Base-by-base conservation (phyloP, 257 asterid species). In the Datura wrightii region DNA sequence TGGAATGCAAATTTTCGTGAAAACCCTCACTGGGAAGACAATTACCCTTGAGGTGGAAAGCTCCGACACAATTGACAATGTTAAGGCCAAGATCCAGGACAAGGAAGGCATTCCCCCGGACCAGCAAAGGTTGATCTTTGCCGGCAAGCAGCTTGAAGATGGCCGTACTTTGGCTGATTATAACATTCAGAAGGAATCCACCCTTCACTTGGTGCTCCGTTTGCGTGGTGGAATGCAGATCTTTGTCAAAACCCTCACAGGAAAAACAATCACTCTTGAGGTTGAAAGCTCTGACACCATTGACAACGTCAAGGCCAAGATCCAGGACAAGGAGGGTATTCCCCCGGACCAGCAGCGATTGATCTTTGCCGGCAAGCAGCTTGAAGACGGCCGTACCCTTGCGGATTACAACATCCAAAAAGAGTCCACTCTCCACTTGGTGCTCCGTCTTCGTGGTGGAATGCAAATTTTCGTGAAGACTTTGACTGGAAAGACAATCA, bases 41-140 rank as follows among this genome's bases (percentile, higher is more conserved):
- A 88, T 86, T 8, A 85, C 89, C 36, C 82, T 91, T 0, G 93
- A 90, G 42, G 94, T 91, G 0, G 94, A 91, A 52, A 88, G 92
- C 74, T 91, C 94, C 1, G 94, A 91, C 89, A 91, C 92, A 14
- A 90, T 91, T 4, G 94, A 91, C 74, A 91, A 91, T 0, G 94
- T 91, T 0, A 91, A 91, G 79, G 90, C 94, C 10, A 91, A 91
- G 85, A 91, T 91, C 86, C 94, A 91, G 81, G 94, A 91, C 52
- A 87, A 87, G 74, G 90, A 87, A 18, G 89, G 89, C 0, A 87
- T 87, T 3, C 89, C 89, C 1, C 89, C 89, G 15, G 89, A 87
- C 46, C 89, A 87, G 86, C 89, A 87, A 7, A 76, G 89, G 3
- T 8, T 88, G 60, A 88, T 88, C 19, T 88, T 88, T 19, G 91